These are phyloP conservation scores for Calonectria naviculata DNA, from an alignment of 2,329 filamentous ascomycete genomes.

Conservation along the genomic window DNA sequence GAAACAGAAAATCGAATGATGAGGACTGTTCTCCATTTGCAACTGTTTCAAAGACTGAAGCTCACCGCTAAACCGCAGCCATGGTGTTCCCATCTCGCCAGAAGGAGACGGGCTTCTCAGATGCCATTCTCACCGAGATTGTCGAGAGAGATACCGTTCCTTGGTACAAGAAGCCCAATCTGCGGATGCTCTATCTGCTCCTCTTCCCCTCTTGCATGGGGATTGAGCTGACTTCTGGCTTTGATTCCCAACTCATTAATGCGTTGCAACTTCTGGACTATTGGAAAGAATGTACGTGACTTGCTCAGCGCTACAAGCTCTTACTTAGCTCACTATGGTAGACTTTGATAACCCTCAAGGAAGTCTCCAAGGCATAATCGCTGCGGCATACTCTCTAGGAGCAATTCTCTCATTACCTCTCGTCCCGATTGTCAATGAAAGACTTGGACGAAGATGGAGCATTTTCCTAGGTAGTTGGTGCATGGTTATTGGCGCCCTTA, in stretches of 20 bases:
- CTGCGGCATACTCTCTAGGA: constrained; percentile 69
- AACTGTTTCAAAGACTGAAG: background rate
- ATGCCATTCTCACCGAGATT: constrained; percentile 44
- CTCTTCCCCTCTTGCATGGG: constrained; percentile 66
- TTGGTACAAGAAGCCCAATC: constrained; percentile 67
- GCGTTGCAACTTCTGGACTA: constrained; percentile 13
- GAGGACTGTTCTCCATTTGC: background rate
- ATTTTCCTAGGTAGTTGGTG: constrained; percentile 65
- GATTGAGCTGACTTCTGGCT: constrained; percentile 67
- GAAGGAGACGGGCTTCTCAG: constrained; percentile 16
- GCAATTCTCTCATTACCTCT: constrained; percentile 69
- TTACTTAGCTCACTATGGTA: background rate
- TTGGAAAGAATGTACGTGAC: constrained; percentile 1
- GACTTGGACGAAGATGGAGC: constrained; percentile 66
- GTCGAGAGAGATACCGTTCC: constrained; percentile 45
- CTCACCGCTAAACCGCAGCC: background rate
- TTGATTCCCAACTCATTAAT: constrained; percentile 49
- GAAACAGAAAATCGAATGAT: background rate
- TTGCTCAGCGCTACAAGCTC: no score
- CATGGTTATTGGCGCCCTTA: constrained; percentile 64
- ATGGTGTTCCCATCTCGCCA: constrained; percentile 15
- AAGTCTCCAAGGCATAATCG: constrained; percentile 62
- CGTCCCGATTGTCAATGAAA: constrained; percentile 65
- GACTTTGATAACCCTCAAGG: constrained; percentile 9
- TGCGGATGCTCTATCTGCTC: constrained; percentile 61